A percentile compares a stretch with the other conserved stretches of the same genome.
These are phyloP conservation scores for Candida dubliniensis DNA, from an alignment of 1,139 yeast species.

Conservation along the genomic window DNA sequence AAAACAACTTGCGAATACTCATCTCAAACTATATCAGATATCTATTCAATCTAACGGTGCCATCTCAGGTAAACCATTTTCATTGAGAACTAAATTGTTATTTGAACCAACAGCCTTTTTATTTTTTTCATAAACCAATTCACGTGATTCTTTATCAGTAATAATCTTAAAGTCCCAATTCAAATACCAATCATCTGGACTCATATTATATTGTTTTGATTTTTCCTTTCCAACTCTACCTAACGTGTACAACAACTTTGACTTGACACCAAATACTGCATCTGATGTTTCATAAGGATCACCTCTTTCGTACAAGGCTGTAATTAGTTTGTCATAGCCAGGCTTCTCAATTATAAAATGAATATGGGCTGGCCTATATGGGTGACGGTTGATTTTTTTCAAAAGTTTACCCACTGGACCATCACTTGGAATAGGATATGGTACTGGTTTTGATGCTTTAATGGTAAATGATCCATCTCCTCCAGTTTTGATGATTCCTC, in stretches of 20 bases:
- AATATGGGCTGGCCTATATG: conserved; percentile 38
- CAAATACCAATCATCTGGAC: conserved; percentile 25
- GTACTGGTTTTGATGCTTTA: conserved; percentile 32
- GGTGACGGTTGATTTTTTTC: conserved; percentile 32
- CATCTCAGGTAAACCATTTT: conserved; percentile 20
- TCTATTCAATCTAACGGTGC: conserved; percentile 13
- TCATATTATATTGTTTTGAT: conserved; percentile 21
- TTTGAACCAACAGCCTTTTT: conserved; percentile 17
- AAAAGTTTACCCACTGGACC: conserved; percentile 39
- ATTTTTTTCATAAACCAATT: conserved; percentile 16
- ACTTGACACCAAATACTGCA: conserved; percentile 31
- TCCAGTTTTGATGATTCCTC: conserved; percentile 31
- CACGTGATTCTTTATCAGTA: conserved; percentile 20
- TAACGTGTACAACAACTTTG: conserved; percentile 20
- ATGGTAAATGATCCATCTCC: conserved; percentile 28
- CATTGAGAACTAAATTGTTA: conserved; percentile 15
- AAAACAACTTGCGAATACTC: neutral
- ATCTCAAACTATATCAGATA: neutral
- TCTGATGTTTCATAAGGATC: conserved; percentile 32
- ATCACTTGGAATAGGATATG: conserved; percentile 41
- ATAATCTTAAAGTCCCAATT: conserved; percentile 25
- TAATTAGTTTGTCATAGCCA: conserved; percentile 30
- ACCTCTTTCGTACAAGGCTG: conserved; percentile 30
- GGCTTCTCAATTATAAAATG: conserved; percentile 30
- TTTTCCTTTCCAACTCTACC: conserved; percentile 19